Evolutionary conservation across 139 green algal genomes (phyloP).

Genomic region (Picochlorum sp.): DNA sequence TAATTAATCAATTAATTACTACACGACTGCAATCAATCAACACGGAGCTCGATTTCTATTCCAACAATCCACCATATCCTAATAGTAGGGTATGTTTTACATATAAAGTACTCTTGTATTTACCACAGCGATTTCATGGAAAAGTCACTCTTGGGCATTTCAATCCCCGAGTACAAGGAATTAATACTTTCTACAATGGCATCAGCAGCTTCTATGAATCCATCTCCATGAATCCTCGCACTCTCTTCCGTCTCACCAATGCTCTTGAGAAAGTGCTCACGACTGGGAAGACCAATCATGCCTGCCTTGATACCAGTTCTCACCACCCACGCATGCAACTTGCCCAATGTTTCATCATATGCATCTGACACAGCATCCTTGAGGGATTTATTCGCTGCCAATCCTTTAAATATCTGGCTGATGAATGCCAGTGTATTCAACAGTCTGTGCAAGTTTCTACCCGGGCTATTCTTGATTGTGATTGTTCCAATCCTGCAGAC

Average conservation of each 20-base stretch:
- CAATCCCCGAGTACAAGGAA: constrained; percentile 30
- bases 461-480: constrained; percentile 51
- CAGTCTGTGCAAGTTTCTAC: constrained; percentile 52
- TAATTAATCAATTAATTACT: too few species aligned
- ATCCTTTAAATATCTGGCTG: constrained; percentile 37
- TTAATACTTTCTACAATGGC: constrained; percentile 17
- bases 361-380: constrained; percentile 28
- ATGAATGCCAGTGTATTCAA: constrained; percentile 50
- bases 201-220: constrained; percentile 26
- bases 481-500: constrained; percentile 29
- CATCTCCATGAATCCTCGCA: constrained; percentile 19
- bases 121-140: constrained; percentile 20
- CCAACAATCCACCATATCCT: too few species aligned
- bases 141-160: constrained; percentile 42
- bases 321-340: constrained; percentile 49
- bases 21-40: too few species aligned
- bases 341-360: constrained; percentile 42
- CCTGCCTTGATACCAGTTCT: constrained; percentile 45
- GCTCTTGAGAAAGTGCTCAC: constrained; percentile 41
- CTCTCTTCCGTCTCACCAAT: constrained; percentile 45
- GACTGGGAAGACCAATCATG: constrained; percentile 49
- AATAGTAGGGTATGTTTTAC: background rate
- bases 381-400: constrained; percentile 25
- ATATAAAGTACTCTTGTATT: background rate
- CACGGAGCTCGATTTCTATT: too few species aligned